Base-by-base conservation (phyloP, 139 green algal genomes). In the Closterium sp. region DNA sequence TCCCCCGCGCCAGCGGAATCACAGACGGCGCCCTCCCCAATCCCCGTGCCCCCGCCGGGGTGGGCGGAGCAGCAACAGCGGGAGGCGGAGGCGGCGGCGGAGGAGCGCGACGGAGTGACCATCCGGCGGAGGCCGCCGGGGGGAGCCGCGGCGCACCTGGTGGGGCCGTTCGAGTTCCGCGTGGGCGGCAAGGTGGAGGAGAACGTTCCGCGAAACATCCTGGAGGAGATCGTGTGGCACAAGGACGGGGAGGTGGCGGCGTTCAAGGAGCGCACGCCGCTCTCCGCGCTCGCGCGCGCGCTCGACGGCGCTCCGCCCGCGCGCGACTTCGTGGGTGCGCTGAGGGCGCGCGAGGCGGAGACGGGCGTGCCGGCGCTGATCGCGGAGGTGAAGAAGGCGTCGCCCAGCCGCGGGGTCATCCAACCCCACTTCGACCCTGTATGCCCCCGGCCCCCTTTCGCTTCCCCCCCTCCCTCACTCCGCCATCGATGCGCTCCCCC, bases 161-260 rank as follows among this genome's bases (percentile, higher is more conserved):
- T 88, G 50, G 92, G 89, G 3, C 31, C 88, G 7, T 92, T 94
- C 27, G 7, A 92, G 92, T 91, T 92, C 50, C 17, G 88, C 22
- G 85, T 88, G 28, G 84, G 28, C 3, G 84, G 28, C 84, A 31
- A 96, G 86, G 85, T 96, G 22, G 97, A 98, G 70, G 97, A 97
- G 85, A 98, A 98, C 95, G 96, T 98, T 93, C 97, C 98, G 0
- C 95, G 94, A 28, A 99, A 99, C 95, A 99, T 99, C 88, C 95
- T 99, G 91, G 98, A 99, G 93, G 98, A 99, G 94, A 99, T 99
- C 90, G 97, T 99, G 21, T 99, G 98, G 98, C 97, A 92, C 24
- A 95, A 95, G 86, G 90, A 93, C 45, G 50, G 29, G 6, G 90
- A 93, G 90, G 86, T 93, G 38, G 84, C 31, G 30, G 24, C 22